These are phyloP conservation scores for Albugo candida DNA, from an alignment of 352 stramenopile species.

Conservation along the genomic window DNA sequence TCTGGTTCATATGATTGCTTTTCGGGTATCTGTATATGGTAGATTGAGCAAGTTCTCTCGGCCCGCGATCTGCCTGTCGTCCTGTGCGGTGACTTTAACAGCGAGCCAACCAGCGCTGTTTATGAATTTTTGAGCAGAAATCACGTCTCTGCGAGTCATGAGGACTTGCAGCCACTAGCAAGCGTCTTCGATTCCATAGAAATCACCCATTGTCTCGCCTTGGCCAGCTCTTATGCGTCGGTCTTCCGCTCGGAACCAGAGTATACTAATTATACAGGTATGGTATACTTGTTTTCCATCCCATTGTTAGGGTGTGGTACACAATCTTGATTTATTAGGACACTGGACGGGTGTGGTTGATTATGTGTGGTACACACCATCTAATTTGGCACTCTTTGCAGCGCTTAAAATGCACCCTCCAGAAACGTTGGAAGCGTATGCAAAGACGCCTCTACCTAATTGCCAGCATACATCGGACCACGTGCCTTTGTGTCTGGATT, in stretches of 20 bases:
- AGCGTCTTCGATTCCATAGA: slow-evolving; percentile 56
- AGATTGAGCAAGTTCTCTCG: slow-evolving; percentile 59
- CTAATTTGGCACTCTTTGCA: slow-evolving; percentile 84
- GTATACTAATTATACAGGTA: slow-evolving; percentile 97
- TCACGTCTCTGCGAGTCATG: slow-evolving; percentile 72
- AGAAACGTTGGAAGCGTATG: slow-evolving; percentile 69
- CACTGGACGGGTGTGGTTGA: slow-evolving; percentile 92
- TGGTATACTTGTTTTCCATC: not conserved
- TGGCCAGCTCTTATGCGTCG: slow-evolving; percentile 89
- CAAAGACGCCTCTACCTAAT: slow-evolving; percentile 87
- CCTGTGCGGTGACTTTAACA: slow-evolving; percentile 98
- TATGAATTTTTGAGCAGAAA: slow-evolving; percentile 92
- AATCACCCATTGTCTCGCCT: slow-evolving; percentile 84
- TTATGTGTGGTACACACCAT: slow-evolving; percentile 96
- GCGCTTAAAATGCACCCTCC: slow-evolving; percentile 86
- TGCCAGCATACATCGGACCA: slow-evolving; percentile 94
- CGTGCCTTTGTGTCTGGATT: slow-evolving; percentile 83
- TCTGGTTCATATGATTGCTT: not conserved
- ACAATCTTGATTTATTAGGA: slow-evolving; percentile 11
- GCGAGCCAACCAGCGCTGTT: slow-evolving; percentile 88
- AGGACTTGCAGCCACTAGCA: slow-evolving; percentile 81
- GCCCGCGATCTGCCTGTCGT: slow-evolving; percentile 83
- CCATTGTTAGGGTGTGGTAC: not conserved
- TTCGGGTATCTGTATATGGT: not conserved
- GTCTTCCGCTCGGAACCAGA: slow-evolving; percentile 91